phyloP scores from a whole-genome alignment of 495 filamentous ascomycete species.

The Penicillium cinerascens region DNA sequence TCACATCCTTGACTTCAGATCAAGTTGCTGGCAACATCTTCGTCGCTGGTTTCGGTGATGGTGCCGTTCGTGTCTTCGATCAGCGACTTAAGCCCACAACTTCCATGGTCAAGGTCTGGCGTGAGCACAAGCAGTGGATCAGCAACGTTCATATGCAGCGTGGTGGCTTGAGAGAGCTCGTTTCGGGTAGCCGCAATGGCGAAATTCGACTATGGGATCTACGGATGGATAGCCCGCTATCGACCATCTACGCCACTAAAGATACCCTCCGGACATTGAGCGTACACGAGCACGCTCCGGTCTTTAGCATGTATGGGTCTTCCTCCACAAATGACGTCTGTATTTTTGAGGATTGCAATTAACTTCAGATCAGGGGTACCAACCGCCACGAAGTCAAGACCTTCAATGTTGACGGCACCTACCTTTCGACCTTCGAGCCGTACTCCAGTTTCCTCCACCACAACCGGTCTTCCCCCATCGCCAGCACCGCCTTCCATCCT shows the following conservation, averaged over 20 bases:
- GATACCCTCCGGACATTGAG: conserved; percentile 79
- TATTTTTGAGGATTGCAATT: too few species aligned
- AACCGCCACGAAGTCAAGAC: conserved; percentile 84
- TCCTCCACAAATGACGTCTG: background rate
- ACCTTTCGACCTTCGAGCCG: conserved; percentile 78
- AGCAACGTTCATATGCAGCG: conserved; percentile 96
- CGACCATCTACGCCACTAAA: conserved; percentile 67
- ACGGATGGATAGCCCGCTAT: conserved; percentile 69
- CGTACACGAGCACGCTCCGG: conserved; percentile 94
- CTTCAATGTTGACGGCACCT: conserved; percentile 78
- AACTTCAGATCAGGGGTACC: conserved; percentile 63
- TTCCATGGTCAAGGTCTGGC: conserved; percentile 92
- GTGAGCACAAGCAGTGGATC: conserved; percentile 91
- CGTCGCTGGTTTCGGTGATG: conserved; percentile 93
- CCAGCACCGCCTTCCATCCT: conserved; percentile 91
- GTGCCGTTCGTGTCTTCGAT: conserved; percentile 93
- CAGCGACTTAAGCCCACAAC: conserved; percentile 75
- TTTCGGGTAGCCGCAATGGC: conserved; percentile 82
- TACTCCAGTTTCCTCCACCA: conserved; percentile 84
- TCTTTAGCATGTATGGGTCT: conserved; percentile 89
- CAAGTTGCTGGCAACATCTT: conserved; percentile 96
- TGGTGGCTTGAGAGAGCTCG: conserved; percentile 83
- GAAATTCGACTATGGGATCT: conserved; percentile 98
- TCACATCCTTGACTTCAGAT: conserved; percentile 92
- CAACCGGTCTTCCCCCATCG: conserved; percentile 72